A percentile compares a stretch with the other conserved stretches of the same genome.
Evolutionary conservation across 176 grass and related monocot species (phyloP).

Genomic region (Oryza longistaminata): DNA sequence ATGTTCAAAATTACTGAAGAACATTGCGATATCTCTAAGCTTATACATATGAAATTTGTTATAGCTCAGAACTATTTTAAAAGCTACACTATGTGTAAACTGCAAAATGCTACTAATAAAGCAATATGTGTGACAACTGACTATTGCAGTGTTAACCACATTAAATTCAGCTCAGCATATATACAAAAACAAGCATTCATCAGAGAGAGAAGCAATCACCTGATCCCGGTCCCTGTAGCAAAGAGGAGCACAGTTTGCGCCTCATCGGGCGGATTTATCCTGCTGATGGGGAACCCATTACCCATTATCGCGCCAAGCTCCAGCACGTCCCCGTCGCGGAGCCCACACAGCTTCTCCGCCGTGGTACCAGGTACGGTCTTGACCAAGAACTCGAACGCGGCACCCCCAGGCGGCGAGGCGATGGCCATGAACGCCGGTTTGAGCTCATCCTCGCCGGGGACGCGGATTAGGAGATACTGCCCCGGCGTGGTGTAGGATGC

Average conservation of each 20-base stretch:
- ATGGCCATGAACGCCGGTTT: constrained; percentile 77
- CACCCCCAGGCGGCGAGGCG: constrained; percentile 55
- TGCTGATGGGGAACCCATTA: constrained; percentile 62
- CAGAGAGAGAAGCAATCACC: constrained; percentile 36
- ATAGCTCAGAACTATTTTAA: neutral
- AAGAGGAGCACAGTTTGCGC: constrained; percentile 67
- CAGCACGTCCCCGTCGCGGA: constrained; percentile 62
- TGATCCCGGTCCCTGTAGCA: constrained; percentile 79
- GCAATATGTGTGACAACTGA: neutral
- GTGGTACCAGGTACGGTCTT: constrained; percentile 72
- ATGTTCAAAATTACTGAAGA: neutral
- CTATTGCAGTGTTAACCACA: no score
- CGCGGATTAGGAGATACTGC: constrained; percentile 76
- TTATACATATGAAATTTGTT: neutral
- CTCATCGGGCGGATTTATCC: constrained; percentile 50
- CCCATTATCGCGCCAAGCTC: constrained; percentile 84
- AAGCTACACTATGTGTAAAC: neutral
- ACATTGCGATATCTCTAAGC: no score
- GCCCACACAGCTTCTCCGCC: constrained; percentile 55
- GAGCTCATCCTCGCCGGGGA: constrained; percentile 39
- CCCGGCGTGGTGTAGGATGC: constrained; percentile 45
- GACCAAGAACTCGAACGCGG: constrained; percentile 66
- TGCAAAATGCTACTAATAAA: neutral
- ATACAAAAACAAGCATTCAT: neutral
- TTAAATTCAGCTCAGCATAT: neutral